Conservation (phyloP, 192 early-diverging fungal genomes). For the Mortierella alpina region DNA sequence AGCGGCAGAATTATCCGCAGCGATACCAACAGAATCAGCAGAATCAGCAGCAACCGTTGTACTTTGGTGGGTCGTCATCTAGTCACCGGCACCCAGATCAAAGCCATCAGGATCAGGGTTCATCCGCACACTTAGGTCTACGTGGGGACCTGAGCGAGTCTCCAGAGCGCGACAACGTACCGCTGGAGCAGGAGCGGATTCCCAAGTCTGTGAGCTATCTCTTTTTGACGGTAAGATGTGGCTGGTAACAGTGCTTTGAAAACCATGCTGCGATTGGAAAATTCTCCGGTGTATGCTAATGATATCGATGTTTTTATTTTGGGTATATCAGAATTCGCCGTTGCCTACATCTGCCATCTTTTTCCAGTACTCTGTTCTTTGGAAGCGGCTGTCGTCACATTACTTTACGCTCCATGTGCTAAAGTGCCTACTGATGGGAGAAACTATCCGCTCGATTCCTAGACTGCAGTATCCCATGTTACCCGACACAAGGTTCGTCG, state of each 20-base stretch:
- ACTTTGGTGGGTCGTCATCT: background rate
- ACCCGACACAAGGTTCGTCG: slow-evolving; percentile 66
- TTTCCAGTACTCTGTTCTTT: slow-evolving; percentile 92
- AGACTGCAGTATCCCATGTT: slow-evolving; percentile 85
- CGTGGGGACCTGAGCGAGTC: background rate
- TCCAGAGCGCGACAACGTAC: background rate
- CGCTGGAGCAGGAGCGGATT: slow-evolving; percentile 22
- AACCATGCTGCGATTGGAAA: background rate
- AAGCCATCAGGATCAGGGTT: slow-evolving; percentile 1
- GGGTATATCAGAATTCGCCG: slow-evolving; percentile 67
- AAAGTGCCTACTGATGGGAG: slow-evolving; percentile 80
- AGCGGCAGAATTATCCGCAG: slow-evolving; percentile 22
- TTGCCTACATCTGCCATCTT: slow-evolving; percentile 83
- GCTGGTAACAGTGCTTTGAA: background rate
- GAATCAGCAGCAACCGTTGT: background rate
- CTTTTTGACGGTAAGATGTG: slow-evolving; percentile 39
- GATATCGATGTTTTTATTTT: background rate
- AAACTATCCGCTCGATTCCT: slow-evolving; percentile 83
- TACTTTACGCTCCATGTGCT: slow-evolving; percentile 85
- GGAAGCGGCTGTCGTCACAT: slow-evolving; percentile 78
- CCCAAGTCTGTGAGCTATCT: slow-evolving; percentile 52
- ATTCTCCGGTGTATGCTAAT: background rate
- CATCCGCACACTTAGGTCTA: background rate
- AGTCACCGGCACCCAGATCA: slow-evolving; percentile 8
- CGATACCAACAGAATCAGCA: slow-evolving; percentile 17